phyloP scores from a whole-genome alignment of 2,329 filamentous ascomycete genomes.

The Paraphoma sp. region DNA sequence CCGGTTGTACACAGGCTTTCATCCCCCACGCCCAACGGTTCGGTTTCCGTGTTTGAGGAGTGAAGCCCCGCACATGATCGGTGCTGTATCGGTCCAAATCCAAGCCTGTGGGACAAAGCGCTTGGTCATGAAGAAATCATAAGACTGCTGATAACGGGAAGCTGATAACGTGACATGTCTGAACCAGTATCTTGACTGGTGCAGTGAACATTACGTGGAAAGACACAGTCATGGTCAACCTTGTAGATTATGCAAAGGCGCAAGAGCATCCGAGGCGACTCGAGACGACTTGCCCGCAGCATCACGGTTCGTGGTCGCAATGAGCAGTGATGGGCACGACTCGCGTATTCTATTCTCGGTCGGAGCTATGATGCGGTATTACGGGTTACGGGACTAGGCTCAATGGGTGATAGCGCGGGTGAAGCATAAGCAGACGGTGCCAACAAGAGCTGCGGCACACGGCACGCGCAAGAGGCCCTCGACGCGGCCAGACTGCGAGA shows the following conservation, averaged over 20 bases:
- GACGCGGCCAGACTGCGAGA: neutral
- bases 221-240: neutral
- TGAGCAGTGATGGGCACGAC: neutral
- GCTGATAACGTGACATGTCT: no score
- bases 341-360: slow-evolving; percentile 10
- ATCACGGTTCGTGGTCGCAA: neutral
- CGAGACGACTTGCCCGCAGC: neutral
- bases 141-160: no score
- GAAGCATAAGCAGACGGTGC: slow-evolving; percentile 7
- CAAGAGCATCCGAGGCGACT: neutral
- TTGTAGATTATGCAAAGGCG: no score
- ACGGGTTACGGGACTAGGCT: slow-evolving; percentile 12
- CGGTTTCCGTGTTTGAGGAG: neutral
- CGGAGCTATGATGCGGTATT: slow-evolving; percentile 22
- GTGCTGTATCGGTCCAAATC: neutral
- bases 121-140: no score
- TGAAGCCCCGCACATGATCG: neutral
- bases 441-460: slow-evolving; percentile 15
- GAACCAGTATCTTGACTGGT: no score
- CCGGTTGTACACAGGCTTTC: neutral
- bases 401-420: slow-evolving; percentile 15
- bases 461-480: neutral
- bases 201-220: no score
- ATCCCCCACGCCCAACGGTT: neutral
- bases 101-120: neutral